A percentile compares a stretch with the other conserved stretches of the same genome.
phyloP scores from a whole-genome alignment of 768 basidiomycete species.

The Kondoa subrosea region DNA sequence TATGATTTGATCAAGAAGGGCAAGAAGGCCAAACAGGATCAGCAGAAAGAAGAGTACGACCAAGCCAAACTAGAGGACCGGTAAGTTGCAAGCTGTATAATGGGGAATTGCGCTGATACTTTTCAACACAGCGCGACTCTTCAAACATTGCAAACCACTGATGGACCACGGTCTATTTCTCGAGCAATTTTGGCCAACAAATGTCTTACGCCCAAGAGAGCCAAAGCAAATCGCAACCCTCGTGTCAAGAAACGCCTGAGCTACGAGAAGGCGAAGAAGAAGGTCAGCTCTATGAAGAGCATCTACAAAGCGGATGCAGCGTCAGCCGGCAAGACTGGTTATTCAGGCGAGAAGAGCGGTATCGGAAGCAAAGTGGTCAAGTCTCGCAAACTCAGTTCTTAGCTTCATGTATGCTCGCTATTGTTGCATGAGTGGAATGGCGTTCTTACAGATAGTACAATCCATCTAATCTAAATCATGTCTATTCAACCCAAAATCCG shows the following conservation, averaged over 20 bases:
- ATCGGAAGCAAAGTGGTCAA: constrained; percentile 22
- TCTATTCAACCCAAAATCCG: background rate
- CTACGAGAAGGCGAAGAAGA: constrained; percentile 90
- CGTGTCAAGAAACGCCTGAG: constrained; percentile 87
- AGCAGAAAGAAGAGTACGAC: constrained; percentile 70
- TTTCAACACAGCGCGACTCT: background rate
- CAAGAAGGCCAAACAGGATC: constrained; percentile 53
- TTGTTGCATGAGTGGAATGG: too few relatives aligned
- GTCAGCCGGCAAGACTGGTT: constrained; percentile 48
- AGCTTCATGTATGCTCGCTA: too few relatives aligned
- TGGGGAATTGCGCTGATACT: background rate
- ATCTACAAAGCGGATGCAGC: constrained; percentile 76
- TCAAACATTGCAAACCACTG: constrained; percentile 22
- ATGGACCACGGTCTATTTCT: constrained; percentile 73
- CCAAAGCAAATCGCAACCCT: constrained; percentile 84
- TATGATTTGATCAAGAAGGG: constrained; percentile 73
- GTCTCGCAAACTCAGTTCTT: constrained; percentile 12
- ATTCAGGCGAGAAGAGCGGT: constrained; percentile 62
- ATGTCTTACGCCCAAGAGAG: constrained; percentile 75
- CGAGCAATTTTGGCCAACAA: constrained; percentile 83
- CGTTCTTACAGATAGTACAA: too few relatives aligned
- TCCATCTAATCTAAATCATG: background rate
- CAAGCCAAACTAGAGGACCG: constrained; percentile 33
- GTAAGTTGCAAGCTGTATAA: constrained; percentile 9
- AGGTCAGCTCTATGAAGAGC: constrained; percentile 69